Evolutionary conservation across 192 early-diverging fungal genomes (phyloP), one percentile per base, ranked within the genome.

Genomic region (Mortierella hygrophila): DNA sequence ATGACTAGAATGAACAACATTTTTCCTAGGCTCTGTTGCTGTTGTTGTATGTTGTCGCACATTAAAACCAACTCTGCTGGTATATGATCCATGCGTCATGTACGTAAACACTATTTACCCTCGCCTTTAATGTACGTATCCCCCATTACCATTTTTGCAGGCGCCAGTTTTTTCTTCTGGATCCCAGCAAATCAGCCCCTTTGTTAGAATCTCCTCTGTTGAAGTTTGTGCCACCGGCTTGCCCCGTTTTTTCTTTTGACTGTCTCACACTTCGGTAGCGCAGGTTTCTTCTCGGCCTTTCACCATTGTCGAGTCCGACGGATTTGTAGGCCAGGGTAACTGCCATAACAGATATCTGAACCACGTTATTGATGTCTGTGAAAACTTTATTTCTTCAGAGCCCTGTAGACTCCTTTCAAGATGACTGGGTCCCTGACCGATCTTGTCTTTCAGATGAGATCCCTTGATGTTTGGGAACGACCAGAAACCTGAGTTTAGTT

Each of bases 391-490:
- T 60, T 65, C 29, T 16, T 15, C 2, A 65, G 29, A 65, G 60
- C 60, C 60, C 60, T 65, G 18, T 16, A 52, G 49, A 21, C 49
- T 52, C 49, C 3, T 6, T 26, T 0, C n/a, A 6, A 29, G 7
- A 60, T 26, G 44, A 46, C 60, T 21, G 38, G 70, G 21, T 42
- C 70, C 35, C 35, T 42, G 70, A 71, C 38, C 21, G 21, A 65
- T 26, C 11, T 52, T 65, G n/a, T 65, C 29, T 65, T 65, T 65
- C 23, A 26, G 60, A 6, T 40, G 38, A 40, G 38, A 57, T 65
- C 60, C 60, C 60, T 32, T 26, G 29, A 65, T 32, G 60, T 65
- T 65, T 65, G 60, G 29, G 60, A 65, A 65, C 60, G 26, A 65
- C 60, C 29, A 65, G 29, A 65, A 65, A 26, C 60, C 60, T 32